Evolutionary conservation across 2,329 filamentous ascomycete species (phyloP), one percentile per base, ranked within the genome.

Genomic region (Tricladium varicosporioides): DNA sequence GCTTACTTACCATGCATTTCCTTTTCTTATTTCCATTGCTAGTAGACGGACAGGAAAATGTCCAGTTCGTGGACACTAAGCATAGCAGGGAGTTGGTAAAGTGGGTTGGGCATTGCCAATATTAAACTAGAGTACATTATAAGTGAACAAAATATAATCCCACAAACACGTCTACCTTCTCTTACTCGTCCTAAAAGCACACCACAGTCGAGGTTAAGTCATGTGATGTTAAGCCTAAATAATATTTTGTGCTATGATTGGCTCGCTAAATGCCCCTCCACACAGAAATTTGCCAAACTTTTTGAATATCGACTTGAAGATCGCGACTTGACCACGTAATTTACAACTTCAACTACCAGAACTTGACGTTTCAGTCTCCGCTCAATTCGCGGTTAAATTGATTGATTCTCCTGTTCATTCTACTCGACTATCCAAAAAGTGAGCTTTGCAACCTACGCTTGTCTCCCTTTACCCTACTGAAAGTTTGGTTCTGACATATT

Each of bases 351-450:
- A 60, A 61, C 49, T 13, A 57, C 51, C 50, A 62, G 68, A 70
- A 96, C 91, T 91, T 84, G 91, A 94, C 91, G 92, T 88, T 84
- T 95, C 93, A 97, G 93, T 97, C 93, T 96, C 93, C 93, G 92
- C 89, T 84, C 87, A 89, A 87, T 77, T 78, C 77, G 90, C 92
- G 93, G 93, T 97, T 96, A 96, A 97, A 96, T 88, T 86, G 93
- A 97, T 97, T 97, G 93, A 92, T 82, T 88, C 89, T 92, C 89
- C 82, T 88, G 89, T 92, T 92, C 70, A 58, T 60, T 57, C 27
- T 64, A 64, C 62, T 56, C 55, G 58, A 54, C 48, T 57, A 50
- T 60, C 46, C 50, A 15, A 65, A 66, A 65, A 64, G 69, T 71
- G 59, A 64, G 66, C 57, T 40, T 18, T 42, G 31, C 48, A 16